Conservation (phyloP, 495 filamentous ascomycete genomes). For the Pyrenula massariospora region DNA sequence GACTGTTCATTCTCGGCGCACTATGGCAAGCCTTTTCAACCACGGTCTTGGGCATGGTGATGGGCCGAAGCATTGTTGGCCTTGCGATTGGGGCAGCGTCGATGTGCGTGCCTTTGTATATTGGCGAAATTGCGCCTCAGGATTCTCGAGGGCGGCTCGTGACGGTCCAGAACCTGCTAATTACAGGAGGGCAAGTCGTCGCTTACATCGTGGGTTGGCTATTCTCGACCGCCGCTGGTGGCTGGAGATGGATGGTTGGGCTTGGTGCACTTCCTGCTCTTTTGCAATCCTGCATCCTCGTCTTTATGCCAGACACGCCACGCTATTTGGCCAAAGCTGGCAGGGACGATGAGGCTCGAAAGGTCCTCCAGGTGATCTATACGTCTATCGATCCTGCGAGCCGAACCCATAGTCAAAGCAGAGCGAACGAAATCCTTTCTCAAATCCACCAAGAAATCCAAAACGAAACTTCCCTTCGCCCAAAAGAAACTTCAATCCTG, state of each 20-base stretch:
- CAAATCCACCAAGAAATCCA: conserved; percentile 58
- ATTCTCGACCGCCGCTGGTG: conserved; percentile 44
- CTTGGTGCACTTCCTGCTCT: conserved; percentile 68
- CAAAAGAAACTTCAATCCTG: conserved; percentile 2
- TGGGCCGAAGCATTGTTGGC: conserved; percentile 71
- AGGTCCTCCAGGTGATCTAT: conserved; percentile 53
- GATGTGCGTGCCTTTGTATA: conserved; percentile 74
- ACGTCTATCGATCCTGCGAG: neutral
- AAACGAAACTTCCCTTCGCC: conserved; percentile 35
- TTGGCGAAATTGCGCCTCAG: conserved; percentile 73
- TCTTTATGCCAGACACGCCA: conserved; percentile 72
- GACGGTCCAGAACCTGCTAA: conserved; percentile 65
- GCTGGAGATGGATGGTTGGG: conserved; percentile 88
- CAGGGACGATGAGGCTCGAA: conserved; percentile 42
- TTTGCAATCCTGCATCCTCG: conserved; percentile 52
- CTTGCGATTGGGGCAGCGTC: conserved; percentile 73
- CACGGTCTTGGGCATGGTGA: conserved; percentile 59
- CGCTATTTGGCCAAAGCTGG: conserved; percentile 71
- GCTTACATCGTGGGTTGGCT: conserved; percentile 71
- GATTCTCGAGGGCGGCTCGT: conserved; percentile 64
- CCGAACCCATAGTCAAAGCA: conserved; percentile 21
- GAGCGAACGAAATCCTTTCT: conserved; percentile 45
- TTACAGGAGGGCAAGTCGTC: conserved; percentile 76
- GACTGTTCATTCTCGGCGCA: conserved; percentile 66
- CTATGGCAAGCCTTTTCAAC: conserved; percentile 53